Base-by-base conservation (phyloP, 805 yeast species). In the Metschnikowia continentalis region DNA sequence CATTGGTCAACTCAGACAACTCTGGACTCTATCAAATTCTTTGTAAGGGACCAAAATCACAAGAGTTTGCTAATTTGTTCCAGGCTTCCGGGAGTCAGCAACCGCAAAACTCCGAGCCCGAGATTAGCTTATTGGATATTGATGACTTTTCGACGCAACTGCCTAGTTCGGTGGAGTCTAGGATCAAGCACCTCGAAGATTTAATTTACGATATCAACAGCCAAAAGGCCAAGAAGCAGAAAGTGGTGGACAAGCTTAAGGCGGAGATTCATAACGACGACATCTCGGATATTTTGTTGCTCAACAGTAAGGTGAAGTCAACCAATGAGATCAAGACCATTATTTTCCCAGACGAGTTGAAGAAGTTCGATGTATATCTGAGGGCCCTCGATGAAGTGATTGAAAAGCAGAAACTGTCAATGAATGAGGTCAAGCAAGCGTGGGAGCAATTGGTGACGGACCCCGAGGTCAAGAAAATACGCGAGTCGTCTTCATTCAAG, bases 211-310 rank as follows among this genome's bases (percentile, higher is more conserved):
- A 83, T 50, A 74, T 92, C 60, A 80, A 80, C 51, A 74, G 79
- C 41, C 63, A 90, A 51, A 82, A 82, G 58, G 71, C 78, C 32
- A 94, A 88, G 63, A 81, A 95, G 42, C 65, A 71, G 5, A 74
- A 81, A 36, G 75, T 85, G 1, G 71, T 88, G 35, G 75, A 75
- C 1, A 88, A 83, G 46, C 74, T 92, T 60, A 90, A 90, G 61
- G 76, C 73, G 6, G 79, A 79, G 44, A 83, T 88, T 33, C 94
- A 84, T 60, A 75, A 77, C 13, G 98, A 92, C 68, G 97, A 92
- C 63, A 89, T 90, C 46, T 85, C 96, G 0, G 83, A 85, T 48
- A 72, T 84, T 11, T 73, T 92, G 32, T 79, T 92, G 7, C 71
- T 84, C 56, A 85, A 88, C 62, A 70, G 75, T 53, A 81, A 79